Base-by-base conservation (phyloP, 805 yeast species). In the Cyberlindnera euphorbiiphila region DNA sequence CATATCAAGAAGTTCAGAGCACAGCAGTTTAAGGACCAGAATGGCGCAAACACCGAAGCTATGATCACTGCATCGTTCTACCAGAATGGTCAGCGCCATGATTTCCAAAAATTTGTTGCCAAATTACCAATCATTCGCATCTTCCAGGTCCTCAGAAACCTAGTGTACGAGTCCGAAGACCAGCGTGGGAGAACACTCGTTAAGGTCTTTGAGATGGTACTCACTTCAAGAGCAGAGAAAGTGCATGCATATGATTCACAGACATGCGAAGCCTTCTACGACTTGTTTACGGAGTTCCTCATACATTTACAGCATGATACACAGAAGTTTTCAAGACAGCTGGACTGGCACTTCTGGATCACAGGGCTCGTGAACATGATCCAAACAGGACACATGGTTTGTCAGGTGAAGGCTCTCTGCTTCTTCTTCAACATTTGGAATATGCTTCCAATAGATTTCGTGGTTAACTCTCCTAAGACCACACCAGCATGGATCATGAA, bases 291-390 rank as follows among this genome's bases (percentile, higher is more conserved):
- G 1, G 47, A 61, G 59, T 61, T 36, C 51, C 48, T 46, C 18
- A 14, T 33, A 4, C 37, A 42, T 13, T 30, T 43, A 9, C 48
- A 44, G 18, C 37, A 44, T n/a, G 43, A 39, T 24, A 34, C 42
- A 2, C 43, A 45, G 19, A 32, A 34, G 23, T 42, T 25, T 34
- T 22, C 36, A 13, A 29, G 34, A 25, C 34, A 36, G 8, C 59
- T 85, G 17, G 74, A 82, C 61, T 86, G 95, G 93, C 63, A 66
- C 34, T 85, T 87, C 53, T 86, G 95, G 95, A 57, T 81, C 6
- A 65, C 69, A 37, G 79, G 83, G 12, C 58, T 67, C 11, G 61
- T 72, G 41, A 64, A 74, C 39, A 72, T 85, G 79, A 56, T 85
- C n/a, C 52, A 64, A 7, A 75, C 86, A 7, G 77, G 75, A 30